A percentile compares a stretch with the other conserved stretches of the same genome.
phyloP scores from a whole-genome alignment of 495 filamentous ascomycete genomes.

The Aspergillus hancockii region DNA sequence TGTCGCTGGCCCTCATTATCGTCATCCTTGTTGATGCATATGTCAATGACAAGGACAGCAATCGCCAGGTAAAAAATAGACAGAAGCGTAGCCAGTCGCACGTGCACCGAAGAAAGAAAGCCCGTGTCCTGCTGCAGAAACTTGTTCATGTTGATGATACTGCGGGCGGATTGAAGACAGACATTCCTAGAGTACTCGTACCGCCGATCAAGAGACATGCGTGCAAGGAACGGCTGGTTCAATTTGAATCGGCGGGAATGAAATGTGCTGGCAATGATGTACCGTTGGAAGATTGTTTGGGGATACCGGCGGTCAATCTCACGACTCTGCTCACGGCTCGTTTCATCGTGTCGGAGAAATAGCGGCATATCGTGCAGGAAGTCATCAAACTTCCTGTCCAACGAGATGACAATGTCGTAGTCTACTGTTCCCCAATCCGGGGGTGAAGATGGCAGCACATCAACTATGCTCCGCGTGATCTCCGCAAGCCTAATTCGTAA shows the following conservation, averaged over 20 bases:
- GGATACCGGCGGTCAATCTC: neutral
- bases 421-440: neutral
- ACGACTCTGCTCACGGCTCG: neutral
- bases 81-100: neutral
- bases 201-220: neutral
- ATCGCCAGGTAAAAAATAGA: neutral
- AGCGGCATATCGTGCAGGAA: neutral
- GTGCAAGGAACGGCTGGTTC: neutral
- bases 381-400: neutral
- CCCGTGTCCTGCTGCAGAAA: neutral
- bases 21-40: neutral
- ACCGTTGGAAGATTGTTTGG: neutral
- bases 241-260: neutral
- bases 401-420: neutral
- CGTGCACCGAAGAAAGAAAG: neutral
- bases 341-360: neutral
- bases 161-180: neutral
- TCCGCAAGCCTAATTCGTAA: constrained; percentile 48
- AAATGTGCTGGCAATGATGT: neutral
- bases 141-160: neutral
- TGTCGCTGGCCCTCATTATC: neutral
- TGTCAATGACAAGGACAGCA: neutral
- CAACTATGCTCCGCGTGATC: constrained; percentile 43
- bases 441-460: constrained; percentile 19
- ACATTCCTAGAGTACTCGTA: neutral